Percentiles rank a stretch among this genome's conserved stretches.
phyloP scores from a whole-genome alignment of 805 yeast species.

The Pichia exigua region DNA sequence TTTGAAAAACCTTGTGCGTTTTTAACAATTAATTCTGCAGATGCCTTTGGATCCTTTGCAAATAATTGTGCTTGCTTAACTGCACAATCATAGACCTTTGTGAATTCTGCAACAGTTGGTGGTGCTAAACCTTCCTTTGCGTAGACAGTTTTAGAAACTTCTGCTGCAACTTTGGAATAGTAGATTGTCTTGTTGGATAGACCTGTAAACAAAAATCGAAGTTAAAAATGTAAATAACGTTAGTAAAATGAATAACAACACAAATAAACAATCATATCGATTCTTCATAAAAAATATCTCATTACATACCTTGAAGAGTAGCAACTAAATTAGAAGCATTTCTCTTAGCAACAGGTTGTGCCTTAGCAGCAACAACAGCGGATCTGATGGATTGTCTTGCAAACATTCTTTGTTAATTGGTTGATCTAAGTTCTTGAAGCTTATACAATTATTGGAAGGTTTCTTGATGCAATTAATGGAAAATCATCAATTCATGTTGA shows the following conservation, averaged over 20 bases:
- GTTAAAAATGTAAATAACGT: constrained; percentile 14
- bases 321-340: neutral
- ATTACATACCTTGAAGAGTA: neutral
- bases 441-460: neutral
- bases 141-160: constrained; percentile 67
- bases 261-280: neutral
- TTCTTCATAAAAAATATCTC: neutral
- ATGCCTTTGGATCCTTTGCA: constrained; percentile 54
- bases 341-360: constrained; percentile 27
- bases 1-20: constrained; percentile 36
- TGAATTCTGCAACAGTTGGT: constrained; percentile 71
- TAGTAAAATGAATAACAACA: constrained; percentile 11
- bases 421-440: neutral
- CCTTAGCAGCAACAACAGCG: constrained; percentile 20
- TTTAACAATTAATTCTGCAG: constrained; percentile 38
- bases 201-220: constrained; percentile 15
- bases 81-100: constrained; percentile 56
- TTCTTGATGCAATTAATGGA: neutral
- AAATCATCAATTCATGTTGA: neutral
- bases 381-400: constrained; percentile 28
- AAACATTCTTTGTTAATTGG: constrained; percentile 18
- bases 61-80: constrained; percentile 38
- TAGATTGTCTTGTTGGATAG: constrained; percentile 54
- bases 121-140: constrained; percentile 90
- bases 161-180: constrained; percentile 61